Evolutionary conservation across 2,329 filamentous ascomycete genomes (phyloP).

Genomic region (Hypoxylon sp.): DNA sequence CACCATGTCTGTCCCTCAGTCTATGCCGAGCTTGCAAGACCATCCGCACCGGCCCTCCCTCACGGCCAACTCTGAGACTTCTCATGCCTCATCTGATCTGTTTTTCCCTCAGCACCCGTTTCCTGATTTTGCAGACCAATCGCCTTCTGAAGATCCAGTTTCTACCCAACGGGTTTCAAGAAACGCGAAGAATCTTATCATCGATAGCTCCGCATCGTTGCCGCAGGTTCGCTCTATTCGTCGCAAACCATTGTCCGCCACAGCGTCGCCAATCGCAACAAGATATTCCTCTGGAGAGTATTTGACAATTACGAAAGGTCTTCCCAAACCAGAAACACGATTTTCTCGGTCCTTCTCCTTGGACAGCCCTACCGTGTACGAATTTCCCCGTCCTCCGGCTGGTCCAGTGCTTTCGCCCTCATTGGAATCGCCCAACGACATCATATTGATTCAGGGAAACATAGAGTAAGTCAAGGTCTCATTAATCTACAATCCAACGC

Average conservation of each 20-base stretch:
- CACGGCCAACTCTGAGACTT: constrained; percentile 49
- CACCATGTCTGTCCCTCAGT: constrained; percentile 33
- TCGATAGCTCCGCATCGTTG: constrained; percentile 36
- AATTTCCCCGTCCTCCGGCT: constrained; percentile 54
- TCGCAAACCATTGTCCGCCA: constrained; percentile 68
- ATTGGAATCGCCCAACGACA: constrained; percentile 34
- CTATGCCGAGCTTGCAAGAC: constrained; percentile 22
- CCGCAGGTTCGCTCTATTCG: constrained; percentile 54
- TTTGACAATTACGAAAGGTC: constrained; percentile 49
- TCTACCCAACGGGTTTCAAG: constrained; percentile 42
- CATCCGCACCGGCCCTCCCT: constrained; percentile 38
- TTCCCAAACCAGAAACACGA: constrained; percentile 60
- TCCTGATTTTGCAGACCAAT: constrained; percentile 40
- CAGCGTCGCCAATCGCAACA: constrained; percentile 60
- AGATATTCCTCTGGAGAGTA: constrained; percentile 56
- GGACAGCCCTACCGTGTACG: constrained; percentile 70
- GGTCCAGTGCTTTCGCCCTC: constrained; percentile 36
- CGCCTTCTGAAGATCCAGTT: constrained; percentile 43
- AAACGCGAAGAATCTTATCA: constrained; percentile 45
- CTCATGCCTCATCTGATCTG: constrained; percentile 51
- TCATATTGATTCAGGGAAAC: constrained; percentile 32
- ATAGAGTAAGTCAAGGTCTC: constrained; percentile 47
- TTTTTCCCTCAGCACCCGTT: constrained; percentile 39
- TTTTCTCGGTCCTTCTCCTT: constrained; percentile 64
- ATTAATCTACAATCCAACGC: constrained; percentile 43